phyloP scores from a whole-genome alignment of 108 stramenopile species.

The Nannochloropsis granulata region DNA sequence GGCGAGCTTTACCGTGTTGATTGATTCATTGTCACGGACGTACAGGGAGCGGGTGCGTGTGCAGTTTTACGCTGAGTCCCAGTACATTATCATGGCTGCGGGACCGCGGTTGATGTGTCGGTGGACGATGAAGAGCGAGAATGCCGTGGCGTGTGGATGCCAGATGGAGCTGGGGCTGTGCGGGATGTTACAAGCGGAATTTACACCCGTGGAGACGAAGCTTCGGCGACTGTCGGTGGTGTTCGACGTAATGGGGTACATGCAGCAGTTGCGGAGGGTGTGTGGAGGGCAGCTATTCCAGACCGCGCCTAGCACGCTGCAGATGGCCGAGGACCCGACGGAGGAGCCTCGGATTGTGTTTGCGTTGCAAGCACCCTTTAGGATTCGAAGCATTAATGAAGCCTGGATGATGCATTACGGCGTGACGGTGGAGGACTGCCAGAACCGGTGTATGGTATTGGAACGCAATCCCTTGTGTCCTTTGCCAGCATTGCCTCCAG shows the following conservation, averaged over 20 bases:
- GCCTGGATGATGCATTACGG: not conserved
- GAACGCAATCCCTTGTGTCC: not conserved
- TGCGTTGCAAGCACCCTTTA: not conserved
- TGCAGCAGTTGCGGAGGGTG: conserved; percentile 77
- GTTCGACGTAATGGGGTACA: conserved; percentile 95
- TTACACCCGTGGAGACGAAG: conserved; percentile 62
- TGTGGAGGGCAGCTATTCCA: not conserved
- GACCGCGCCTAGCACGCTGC: conserved; percentile 15
- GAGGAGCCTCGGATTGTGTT: not conserved
- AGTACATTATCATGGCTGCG: conserved; percentile 64
- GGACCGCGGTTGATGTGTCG: conserved; percentile 66
- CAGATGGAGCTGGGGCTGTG: conserved; percentile 59
- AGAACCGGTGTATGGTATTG: not conserved
- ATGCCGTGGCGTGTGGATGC: conserved; percentile 64
- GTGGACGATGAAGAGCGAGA: conserved; percentile 72
- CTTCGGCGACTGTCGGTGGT: conserved; percentile 69
- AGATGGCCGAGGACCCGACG: not conserved
- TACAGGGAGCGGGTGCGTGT: not conserved
- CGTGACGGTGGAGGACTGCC: not conserved
- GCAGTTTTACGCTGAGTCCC: conserved; percentile 65
- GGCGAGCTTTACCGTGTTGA: conserved; percentile 58
- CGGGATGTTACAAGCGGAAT: conserved; percentile 85
- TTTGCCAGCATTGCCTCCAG: not conserved
- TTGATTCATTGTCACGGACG: not conserved
- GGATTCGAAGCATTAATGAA: not conserved